These are phyloP conservation scores for Gaeumannomyces sp. DNA, from an alignment of 2,329 filamentous ascomycete species.

Conservation along the genomic window DNA sequence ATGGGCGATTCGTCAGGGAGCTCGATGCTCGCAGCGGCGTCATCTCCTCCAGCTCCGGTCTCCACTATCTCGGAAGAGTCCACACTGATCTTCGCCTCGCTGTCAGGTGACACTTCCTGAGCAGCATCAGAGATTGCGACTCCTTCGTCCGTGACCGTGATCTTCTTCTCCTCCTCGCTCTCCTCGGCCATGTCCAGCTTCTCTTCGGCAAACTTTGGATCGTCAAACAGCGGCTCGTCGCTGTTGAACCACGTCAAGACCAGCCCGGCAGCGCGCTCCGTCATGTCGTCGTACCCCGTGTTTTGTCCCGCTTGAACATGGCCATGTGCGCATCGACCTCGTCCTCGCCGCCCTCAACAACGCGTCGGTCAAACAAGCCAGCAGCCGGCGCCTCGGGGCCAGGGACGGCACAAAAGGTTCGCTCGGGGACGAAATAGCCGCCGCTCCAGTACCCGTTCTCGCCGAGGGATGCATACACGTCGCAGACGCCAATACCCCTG, in stretches of 20 bases:
- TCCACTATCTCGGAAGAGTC: not conserved
- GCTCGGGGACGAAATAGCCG: constrained; percentile 54
- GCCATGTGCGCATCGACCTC: constrained; percentile 68
- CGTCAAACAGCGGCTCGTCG: constrained; percentile 38
- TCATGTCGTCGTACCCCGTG: constrained; percentile 57
- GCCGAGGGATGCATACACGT: constrained; percentile 72
- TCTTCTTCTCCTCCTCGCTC: constrained; percentile 12
- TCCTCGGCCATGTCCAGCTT: constrained; percentile 16
- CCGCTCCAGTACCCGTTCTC: constrained; percentile 60
- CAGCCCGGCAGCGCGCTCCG: constrained; percentile 49
- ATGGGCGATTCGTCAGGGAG: constrained; percentile 40
- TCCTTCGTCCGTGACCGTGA: constrained; percentile 15
- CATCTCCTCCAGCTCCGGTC: constrained; percentile 15
- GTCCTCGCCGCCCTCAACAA: constrained; percentile 60
- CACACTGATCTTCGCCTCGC: not conserved
- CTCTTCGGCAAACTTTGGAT: constrained; percentile 24
- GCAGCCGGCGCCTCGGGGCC: constrained; percentile 30
- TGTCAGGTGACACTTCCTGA: not conserved
- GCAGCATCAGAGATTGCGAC: constrained; percentile 12
- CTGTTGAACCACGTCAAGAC: constrained; percentile 51
- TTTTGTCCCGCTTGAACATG: constrained; percentile 60
- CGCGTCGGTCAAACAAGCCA: constrained; percentile 41
- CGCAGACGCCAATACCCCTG: constrained; percentile 61
- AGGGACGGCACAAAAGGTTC: constrained; percentile 71
- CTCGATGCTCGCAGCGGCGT: constrained; percentile 26